Conservation (phyloP, 140 eudicot genomes). For the Ambrosia hybrid region DNA sequence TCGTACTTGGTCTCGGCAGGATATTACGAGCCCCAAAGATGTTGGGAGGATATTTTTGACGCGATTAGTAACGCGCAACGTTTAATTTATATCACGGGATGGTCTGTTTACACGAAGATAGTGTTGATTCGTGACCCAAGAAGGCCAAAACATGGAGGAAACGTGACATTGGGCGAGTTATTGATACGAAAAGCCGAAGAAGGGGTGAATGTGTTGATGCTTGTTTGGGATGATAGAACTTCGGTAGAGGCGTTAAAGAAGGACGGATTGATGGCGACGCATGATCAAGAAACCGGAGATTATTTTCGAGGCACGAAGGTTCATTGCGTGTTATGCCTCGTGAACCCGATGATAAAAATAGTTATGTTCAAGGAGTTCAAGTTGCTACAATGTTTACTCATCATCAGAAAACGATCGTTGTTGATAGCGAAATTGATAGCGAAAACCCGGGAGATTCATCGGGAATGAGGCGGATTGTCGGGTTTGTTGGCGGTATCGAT, state of each 20-base stretch:
- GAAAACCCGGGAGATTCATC: slow-evolving; percentile 19
- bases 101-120: slow-evolving; percentile 75
- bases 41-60: slow-evolving; percentile 81
- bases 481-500: slow-evolving; percentile 90
- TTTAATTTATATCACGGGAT: slow-evolving; percentile 78
- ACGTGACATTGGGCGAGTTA: slow-evolving; percentile 62
- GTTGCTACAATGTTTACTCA: slow-evolving; percentile 75
- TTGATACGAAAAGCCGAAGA: slow-evolving; percentile 62
- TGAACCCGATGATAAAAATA: slow-evolving; percentile 53
- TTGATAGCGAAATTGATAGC: slow-evolving; percentile 37
- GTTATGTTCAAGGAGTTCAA: slow-evolving; percentile 58
- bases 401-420: slow-evolving; percentile 80
- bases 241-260: slow-evolving; percentile 49
- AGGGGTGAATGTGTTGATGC: slow-evolving; percentile 65
- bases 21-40: slow-evolving; percentile 58
- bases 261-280: slow-evolving; percentile 85
- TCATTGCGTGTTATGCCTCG: slow-evolving; percentile 66
- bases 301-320: slow-evolving; percentile 63
- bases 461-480: slow-evolving; percentile 50
- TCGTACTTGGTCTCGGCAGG: slow-evolving; percentile 35
- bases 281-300: slow-evolving; percentile 71
- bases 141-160: slow-evolving; percentile 48
- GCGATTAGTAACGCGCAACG: slow-evolving; percentile 61
- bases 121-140: slow-evolving; percentile 58
- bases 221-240: slow-evolving; percentile 87